Conservation (phyloP, 805 yeast genomes). For the Saccharomyces kudriavzevii region DNA sequence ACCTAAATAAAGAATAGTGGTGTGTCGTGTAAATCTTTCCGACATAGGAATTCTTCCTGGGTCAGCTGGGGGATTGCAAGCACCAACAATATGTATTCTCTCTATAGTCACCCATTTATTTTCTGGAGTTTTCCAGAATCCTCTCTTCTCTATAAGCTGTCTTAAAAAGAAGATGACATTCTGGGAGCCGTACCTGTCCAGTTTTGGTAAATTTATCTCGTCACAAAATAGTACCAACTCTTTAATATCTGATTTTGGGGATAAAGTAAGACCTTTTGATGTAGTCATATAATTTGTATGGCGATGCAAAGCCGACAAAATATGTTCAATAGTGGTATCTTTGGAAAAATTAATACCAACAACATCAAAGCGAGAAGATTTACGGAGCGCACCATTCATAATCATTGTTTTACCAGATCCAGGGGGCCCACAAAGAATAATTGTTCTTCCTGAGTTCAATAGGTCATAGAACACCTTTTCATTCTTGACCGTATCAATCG, state of each 20-base stretch:
- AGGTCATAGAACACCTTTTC: constrained; percentile 52
- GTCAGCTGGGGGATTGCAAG: constrained; percentile 85
- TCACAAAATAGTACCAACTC: constrained; percentile 84
- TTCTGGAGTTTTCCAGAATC: constrained; percentile 64
- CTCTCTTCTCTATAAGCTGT: constrained; percentile 61
- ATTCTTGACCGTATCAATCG: constrained; percentile 66
- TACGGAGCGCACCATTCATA: constrained; percentile 56
- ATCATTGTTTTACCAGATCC: constrained; percentile 97
- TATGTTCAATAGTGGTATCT: constrained; percentile 55
- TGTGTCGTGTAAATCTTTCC: constrained; percentile 58
- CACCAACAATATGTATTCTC: constrained; percentile 80
- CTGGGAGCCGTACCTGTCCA: constrained; percentile 69
- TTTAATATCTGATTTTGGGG: constrained; percentile 55
- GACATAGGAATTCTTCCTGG: constrained; percentile 59
- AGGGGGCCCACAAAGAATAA: constrained; percentile 89
- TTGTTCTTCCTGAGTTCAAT: constrained; percentile 47
- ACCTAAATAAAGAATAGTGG: constrained; percentile 61
- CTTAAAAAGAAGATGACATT: constrained; percentile 62
- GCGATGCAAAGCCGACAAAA: constrained; percentile 63
- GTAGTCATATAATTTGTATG: constrained; percentile 54
- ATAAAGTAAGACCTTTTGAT: constrained; percentile 42
- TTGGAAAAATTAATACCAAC: constrained; percentile 75
- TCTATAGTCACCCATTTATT: constrained; percentile 58
- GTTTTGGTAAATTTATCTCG: constrained; percentile 75
- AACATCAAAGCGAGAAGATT: constrained; percentile 48